Base-by-base conservation (phyloP, 2,329 filamentous ascomycete genomes). In the Teratosphaeria viscida region DNA sequence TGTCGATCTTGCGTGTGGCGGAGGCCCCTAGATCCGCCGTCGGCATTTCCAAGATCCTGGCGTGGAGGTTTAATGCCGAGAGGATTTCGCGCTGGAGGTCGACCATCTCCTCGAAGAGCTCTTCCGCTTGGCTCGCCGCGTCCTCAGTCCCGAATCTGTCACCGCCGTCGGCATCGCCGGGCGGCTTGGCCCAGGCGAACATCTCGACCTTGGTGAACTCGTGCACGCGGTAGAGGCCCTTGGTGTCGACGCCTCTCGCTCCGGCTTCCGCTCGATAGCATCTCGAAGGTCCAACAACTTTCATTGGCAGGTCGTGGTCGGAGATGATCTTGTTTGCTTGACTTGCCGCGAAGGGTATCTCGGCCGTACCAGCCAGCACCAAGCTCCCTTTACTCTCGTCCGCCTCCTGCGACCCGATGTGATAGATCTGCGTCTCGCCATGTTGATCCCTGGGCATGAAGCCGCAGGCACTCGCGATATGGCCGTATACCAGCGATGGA, bases 141-240 rank as follows among this genome's bases (percentile, higher is more conserved):
- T 68, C 67, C 10, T 60, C 59, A 5, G 63, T 62, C 52, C 63
- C 67, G 55, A 72, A 72, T 29, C 55, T 5, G 6, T 47, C 32
- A 11, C 68, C 66, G 27, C 67, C 67, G 26, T 57, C 62, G 70
- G 39, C 55, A 35, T 69, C 71, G 2, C 68, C 60, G 57, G 84
- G 79, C 1, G 89, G 84, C 34, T 81, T 68, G 4, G 90, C 88
- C 94, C 94, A 99, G 0, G 88, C 91, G 72, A 99, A 97, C 80
- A 99, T 86, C 75, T 99, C 94, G 0, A 99, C 92, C 73, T 99
- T 99, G 32, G 91, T 96, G 75, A 99, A 99, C 75, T 99, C 94
- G 75, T 99, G 94, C 3, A 99, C 94, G 32, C 94, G 87, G 76
- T 97, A 99, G 1, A 99, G 78, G 5, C 94, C 94, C 76, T 96